Conservation (phyloP, 192 early-diverging fungal genomes). For the Dissophora globulifera region DNA sequence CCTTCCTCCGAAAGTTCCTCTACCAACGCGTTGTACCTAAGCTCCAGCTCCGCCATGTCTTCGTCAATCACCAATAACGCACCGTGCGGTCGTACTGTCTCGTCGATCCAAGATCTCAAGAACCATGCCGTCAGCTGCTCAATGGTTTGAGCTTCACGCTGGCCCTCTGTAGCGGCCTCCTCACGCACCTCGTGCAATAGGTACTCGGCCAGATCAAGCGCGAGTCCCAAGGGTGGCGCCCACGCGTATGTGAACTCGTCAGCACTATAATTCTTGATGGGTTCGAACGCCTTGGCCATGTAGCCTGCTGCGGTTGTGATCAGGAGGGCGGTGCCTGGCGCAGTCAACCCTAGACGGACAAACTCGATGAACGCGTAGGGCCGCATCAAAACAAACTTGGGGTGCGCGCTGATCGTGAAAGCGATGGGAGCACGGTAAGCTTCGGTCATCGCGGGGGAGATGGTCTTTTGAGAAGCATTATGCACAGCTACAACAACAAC, state of each 20-base stretch:
- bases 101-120: conserved; percentile 13
- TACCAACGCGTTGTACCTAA: conserved; percentile 12
- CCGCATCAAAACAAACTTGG: conserved; percentile 24
- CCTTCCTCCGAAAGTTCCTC: conserved; percentile 36
- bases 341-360: conserved; percentile 31
- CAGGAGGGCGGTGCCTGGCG: conserved; percentile 9
- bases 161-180: conserved; percentile 36
- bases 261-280: not conserved
- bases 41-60: conserved; percentile 10
- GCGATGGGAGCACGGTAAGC: conserved; percentile 10
- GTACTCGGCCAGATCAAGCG: conserved; percentile 40
- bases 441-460: conserved; percentile 2
- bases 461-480: not conserved
- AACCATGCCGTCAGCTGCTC: conserved; percentile 19
- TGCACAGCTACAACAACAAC: conserved; percentile 9
- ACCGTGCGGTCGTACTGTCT: not conserved
- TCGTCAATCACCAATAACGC: conserved; percentile 24
- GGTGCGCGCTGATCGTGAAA: not conserved
- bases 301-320: not conserved
- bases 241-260: conserved; percentile 17
- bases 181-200: conserved; percentile 31
- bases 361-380: conserved; percentile 29
- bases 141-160: conserved; percentile 41
- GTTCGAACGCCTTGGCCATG: conserved; percentile 15
- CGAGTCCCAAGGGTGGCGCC: conserved; percentile 33